These are phyloP conservation scores for Oldenlandia corymbosa DNA, from an alignment of 257 asterid genomes.

Conservation along the genomic window DNA sequence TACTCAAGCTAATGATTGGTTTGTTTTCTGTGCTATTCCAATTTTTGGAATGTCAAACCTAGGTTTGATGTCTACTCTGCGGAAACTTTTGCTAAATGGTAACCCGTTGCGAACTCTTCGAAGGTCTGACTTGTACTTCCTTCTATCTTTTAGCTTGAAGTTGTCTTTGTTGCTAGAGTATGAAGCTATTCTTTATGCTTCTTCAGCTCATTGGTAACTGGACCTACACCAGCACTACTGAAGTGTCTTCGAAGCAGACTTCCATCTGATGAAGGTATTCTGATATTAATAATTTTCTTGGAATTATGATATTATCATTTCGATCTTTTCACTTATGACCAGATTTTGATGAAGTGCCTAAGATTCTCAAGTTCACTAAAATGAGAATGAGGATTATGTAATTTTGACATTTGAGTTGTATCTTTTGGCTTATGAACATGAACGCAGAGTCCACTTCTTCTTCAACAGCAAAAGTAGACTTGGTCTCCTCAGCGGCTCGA, in stretches of 20 bases:
- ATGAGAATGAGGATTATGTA: neutral
- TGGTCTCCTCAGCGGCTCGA: constrained; percentile 62
- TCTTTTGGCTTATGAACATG: constrained; percentile 7
- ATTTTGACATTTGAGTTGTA: neutral
- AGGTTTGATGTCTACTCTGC: constrained; percentile 90
- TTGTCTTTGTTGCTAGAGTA: constrained; percentile 14
- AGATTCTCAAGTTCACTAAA: constrained; percentile 8
- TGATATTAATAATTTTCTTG: constrained; percentile 10
- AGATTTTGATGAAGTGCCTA: constrained; percentile 9
- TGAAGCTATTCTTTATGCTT: constrained; percentile 16
- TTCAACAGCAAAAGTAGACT: constrained; percentile 53
- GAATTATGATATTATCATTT: neutral
- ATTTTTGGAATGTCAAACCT: constrained; percentile 4
- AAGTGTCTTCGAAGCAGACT: constrained; percentile 84
- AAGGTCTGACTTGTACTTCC: constrained; percentile 49
- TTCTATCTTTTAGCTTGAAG: constrained; percentile 8
- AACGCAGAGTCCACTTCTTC: constrained; percentile 54
- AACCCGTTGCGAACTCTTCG: constrained; percentile 89
- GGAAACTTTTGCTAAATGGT: constrained; percentile 85
- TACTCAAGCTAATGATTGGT: too few relatives aligned
- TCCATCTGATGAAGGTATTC: constrained; percentile 79
- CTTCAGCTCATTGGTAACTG: constrained; percentile 78
- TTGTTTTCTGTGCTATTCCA: neutral
- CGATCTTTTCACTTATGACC: constrained; percentile 4
- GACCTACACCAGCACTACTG: constrained; percentile 81